phyloP scores from a whole-genome alignment of 2,329 filamentous ascomycete species.

The Aspergillus transmontanensis region DNA sequence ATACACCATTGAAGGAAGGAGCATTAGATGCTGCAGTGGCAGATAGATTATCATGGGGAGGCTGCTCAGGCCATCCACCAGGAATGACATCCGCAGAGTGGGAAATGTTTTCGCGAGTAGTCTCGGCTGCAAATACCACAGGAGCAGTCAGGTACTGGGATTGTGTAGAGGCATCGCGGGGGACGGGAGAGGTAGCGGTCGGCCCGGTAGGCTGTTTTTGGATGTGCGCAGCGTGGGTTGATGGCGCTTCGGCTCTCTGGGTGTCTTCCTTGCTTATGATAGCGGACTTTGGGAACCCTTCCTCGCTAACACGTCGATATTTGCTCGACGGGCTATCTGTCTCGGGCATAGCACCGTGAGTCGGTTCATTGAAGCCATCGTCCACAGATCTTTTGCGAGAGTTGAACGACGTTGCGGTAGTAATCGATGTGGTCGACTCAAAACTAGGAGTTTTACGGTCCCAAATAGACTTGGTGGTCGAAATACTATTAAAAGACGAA shows the following conservation, averaged over 20 bases:
- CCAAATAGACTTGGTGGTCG: constrained; percentile 12
- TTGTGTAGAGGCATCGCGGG: no score
- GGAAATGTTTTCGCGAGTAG: neutral
- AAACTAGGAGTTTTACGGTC: constrained; percentile 12
- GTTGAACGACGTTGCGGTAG: constrained; percentile 5
- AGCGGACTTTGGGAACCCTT: constrained; percentile 4
- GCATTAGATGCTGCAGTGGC: neutral
- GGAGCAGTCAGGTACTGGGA: neutral
- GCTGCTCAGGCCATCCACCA: neutral
- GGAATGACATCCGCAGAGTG: neutral
- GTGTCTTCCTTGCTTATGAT: neutral
- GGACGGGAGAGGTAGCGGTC: neutral
- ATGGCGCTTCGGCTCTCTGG: neutral
- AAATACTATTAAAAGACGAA: constrained; percentile 15
- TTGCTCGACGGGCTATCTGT: constrained; percentile 9
- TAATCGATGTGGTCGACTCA: constrained; percentile 13
- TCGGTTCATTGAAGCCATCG: neutral
- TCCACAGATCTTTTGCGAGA: constrained; percentile 20
- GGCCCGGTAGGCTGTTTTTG: neutral
- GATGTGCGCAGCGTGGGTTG: neutral
- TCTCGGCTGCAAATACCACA: neutral
- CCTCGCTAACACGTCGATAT: constrained; percentile 16
- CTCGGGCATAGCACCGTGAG: neutral
- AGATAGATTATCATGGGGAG: neutral
- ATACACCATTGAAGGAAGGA: neutral